Evolutionary conservation across 139 green algal species (phyloP).

Genomic region (Penium margaritaceum): DNA sequence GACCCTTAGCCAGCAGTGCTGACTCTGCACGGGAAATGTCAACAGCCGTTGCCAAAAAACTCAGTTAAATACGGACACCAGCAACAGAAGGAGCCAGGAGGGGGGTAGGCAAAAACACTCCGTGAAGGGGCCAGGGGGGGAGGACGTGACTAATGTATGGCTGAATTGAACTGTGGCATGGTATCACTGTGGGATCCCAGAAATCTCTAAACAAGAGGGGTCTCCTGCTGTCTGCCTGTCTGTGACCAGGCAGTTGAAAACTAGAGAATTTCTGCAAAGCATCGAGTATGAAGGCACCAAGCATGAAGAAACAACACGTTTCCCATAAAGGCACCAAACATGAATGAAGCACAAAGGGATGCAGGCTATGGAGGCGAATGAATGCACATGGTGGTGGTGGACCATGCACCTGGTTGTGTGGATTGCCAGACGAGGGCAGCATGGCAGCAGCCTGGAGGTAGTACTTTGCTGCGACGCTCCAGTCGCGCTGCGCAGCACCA

Average conservation of each 20-base stretch:
- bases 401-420: slow-evolving; percentile 39
- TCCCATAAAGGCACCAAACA: not conserved
- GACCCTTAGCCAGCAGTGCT: too few species aligned
- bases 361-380: not conserved
- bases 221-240: too few species aligned
- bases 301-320: too few species aligned
- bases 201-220: too few species aligned
- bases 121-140: too few species aligned
- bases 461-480: slow-evolving; percentile 34
- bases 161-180: too few species aligned
- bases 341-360: slow-evolving; percentile 2
- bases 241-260: not conserved
- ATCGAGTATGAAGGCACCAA: too few species aligned
- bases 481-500: slow-evolving; percentile 14
- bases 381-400: too few species aligned
- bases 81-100: too few species aligned
- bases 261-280: not conserved
- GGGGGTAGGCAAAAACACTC: too few species aligned
- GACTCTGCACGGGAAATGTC: not conserved
- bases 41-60: not conserved
- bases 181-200: too few species aligned
- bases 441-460: slow-evolving; percentile 37
- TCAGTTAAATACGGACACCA: not conserved
- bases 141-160: too few species aligned
- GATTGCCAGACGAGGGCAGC: slow-evolving; percentile 40